These are phyloP conservation scores for Ogataea salicorniae DNA, from an alignment of 805 yeast species.

Conservation along the genomic window DNA sequence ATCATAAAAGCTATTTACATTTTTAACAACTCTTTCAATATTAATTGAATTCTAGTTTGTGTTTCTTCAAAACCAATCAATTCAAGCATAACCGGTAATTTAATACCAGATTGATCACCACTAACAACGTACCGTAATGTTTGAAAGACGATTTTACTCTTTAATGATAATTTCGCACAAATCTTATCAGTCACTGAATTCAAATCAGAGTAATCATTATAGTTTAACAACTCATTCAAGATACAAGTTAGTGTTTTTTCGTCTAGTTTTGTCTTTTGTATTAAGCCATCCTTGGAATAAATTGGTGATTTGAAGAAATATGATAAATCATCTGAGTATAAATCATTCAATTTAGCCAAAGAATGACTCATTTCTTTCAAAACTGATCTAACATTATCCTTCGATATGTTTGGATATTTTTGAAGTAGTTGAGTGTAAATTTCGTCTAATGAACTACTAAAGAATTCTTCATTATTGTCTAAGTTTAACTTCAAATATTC, in stretches of 20 bases:
- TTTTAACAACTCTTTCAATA: neutral
- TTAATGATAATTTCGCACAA: slow-evolving; percentile 9
- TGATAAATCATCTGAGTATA: slow-evolving; percentile 36
- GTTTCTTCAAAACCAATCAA: slow-evolving; percentile 46
- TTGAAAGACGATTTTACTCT: slow-evolving; percentile 46
- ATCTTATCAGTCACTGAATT: slow-evolving; percentile 6
- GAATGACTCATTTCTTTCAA: slow-evolving; percentile 43
- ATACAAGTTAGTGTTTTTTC: neutral
- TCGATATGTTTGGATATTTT: slow-evolving; percentile 16
- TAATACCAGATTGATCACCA: slow-evolving; percentile 66
- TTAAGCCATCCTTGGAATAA: slow-evolving; percentile 20
- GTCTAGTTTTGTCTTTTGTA: slow-evolving; percentile 15
- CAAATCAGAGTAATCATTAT: slow-evolving; percentile 8
- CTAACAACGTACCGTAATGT: slow-evolving; percentile 62
- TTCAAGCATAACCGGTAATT: slow-evolving; percentile 51
- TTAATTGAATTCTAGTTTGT: slow-evolving; percentile 17
- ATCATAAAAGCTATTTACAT: too few relatives aligned
- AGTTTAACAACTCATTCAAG: slow-evolving; percentile 6
- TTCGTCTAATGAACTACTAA: slow-evolving; percentile 34
- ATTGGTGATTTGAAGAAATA: slow-evolving; percentile 43
- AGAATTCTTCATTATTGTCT: slow-evolving; percentile 28
- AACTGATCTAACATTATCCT: slow-evolving; percentile 34
- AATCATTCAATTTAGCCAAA: slow-evolving; percentile 49
- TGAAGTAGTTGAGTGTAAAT: slow-evolving; percentile 18
- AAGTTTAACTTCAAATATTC: slow-evolving; percentile 49